Conservation (phyloP, 164 flowering plant species). For the Litsea cubeba region DNA sequence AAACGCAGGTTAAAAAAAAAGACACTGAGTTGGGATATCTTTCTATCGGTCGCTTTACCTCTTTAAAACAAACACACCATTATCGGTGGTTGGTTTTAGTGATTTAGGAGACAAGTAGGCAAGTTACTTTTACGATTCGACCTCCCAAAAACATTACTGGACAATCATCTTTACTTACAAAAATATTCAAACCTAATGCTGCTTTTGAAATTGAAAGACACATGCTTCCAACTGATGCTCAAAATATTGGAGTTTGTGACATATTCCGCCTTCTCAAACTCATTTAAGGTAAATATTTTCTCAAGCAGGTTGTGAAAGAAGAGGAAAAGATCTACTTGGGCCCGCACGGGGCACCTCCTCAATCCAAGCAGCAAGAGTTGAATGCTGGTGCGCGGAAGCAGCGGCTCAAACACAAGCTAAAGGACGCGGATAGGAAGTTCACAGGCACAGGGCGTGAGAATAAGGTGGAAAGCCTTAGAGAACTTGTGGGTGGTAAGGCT, state of each 20-base stretch:
- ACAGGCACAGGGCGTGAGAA: conserved; percentile 70
- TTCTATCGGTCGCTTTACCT: too few species aligned
- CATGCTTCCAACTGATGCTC: not conserved
- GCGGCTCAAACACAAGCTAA: conserved; percentile 75
- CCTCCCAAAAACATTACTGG: not conserved
- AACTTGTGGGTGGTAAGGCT: conserved; percentile 61
- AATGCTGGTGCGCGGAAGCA: conserved; percentile 60
- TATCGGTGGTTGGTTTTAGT: too few species aligned
- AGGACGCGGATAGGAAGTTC: conserved; percentile 70
- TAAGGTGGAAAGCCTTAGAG: conserved; percentile 67
- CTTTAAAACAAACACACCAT: too few species aligned
- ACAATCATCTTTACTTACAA: not conserved
- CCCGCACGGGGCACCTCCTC: conserved; percentile 96
- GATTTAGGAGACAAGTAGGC: too few species aligned
- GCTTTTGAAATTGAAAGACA: too few species aligned
- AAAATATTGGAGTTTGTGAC: not conserved
- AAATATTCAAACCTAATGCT: not conserved
- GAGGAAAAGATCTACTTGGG: conserved; percentile 77
- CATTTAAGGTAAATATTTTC: not conserved
- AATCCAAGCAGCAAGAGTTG: conserved; percentile 57
- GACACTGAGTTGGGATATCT: too few species aligned
- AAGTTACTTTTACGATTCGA: too few species aligned
- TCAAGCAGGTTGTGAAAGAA: conserved; percentile 22
- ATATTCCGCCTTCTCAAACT: not conserved
- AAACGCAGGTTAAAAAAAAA: too few species aligned